These are phyloP conservation scores for Sphaerulina vaccinii DNA, from an alignment of 2,329 filamentous ascomycete species.

Conservation along the genomic window DNA sequence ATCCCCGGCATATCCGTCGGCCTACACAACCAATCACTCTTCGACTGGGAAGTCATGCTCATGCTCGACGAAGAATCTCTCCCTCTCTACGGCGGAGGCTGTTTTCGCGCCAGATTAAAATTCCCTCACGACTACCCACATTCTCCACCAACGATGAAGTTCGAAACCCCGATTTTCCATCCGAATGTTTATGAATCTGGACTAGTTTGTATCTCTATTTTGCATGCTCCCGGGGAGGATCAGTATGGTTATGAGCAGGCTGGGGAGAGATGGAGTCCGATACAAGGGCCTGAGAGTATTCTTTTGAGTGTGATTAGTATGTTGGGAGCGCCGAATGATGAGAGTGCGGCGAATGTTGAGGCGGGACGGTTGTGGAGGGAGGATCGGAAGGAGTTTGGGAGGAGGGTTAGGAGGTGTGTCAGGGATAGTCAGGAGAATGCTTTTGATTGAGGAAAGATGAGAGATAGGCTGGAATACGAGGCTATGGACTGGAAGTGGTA, in stretches of 20 bases:
- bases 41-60: conserved; percentile 98
- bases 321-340: conserved; percentile 88
- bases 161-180: conserved; percentile 85
- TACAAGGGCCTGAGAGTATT: conserved; percentile 94
- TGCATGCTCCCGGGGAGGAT: conserved; percentile 93
- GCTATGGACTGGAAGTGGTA: too few relatives aligned
- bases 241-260: conserved; percentile 90
- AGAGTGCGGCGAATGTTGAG: conserved; percentile 93
- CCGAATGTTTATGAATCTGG: conserved; percentile 88
- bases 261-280: conserved; percentile 87
- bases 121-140: conserved; percentile 87
- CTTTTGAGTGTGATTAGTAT: conserved; percentile 88
- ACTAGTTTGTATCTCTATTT: conserved; percentile 92
- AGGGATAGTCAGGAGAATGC: conserved; percentile 69
- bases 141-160: conserved; percentile 83
- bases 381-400: conserved; percentile 75
- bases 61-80: conserved; percentile 83
- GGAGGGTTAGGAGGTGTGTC: conserved; percentile 73
- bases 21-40: conserved; percentile 80
- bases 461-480: too few relatives aligned
- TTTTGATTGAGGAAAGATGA: conserved; percentile 34
- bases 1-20: conserved; percentile 94
- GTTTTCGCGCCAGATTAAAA: conserved; percentile 80
- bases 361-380: conserved; percentile 85
- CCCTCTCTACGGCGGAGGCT: conserved; percentile 89